Conservation (phyloP, 192 early-diverging fungal species). For the Mortierella claussenii region DNA sequence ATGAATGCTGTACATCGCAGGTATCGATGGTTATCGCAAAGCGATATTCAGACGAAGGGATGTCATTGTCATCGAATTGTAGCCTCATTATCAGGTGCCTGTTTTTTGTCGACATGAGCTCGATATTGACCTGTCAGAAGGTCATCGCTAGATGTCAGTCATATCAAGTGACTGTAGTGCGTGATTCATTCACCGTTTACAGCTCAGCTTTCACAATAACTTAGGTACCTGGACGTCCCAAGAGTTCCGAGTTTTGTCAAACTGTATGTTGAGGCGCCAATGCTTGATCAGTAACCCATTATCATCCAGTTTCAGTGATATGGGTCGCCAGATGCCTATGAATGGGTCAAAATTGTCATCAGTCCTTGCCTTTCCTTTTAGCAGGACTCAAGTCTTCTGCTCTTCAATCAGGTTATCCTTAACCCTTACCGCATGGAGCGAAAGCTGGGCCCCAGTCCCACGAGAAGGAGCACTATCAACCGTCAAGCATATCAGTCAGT, state of each 20-base stretch:
- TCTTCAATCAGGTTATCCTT: too few species aligned
- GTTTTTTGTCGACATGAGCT: not conserved
- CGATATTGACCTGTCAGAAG: not conserved
- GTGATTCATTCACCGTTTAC: too few species aligned
- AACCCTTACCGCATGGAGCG: conserved; percentile 37
- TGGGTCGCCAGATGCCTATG: conserved; percentile 46
- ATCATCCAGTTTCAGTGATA: conserved; percentile 21
- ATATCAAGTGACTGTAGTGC: too few species aligned
- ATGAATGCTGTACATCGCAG: not conserved
- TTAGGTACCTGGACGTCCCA: conserved; percentile 31
- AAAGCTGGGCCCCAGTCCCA: conserved; percentile 53
- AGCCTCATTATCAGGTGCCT: not conserved
- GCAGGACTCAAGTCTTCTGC: too few species aligned
- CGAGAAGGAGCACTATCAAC: conserved; percentile 39
- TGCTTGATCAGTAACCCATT: conserved; percentile 1
- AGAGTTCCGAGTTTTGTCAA: not conserved
- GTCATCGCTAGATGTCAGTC: not conserved
- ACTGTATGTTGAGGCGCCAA: conserved; percentile 9
- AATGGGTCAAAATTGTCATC: not conserved
- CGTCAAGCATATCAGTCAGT: not conserved
- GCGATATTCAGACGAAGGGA: not conserved
- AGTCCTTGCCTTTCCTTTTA: not conserved
- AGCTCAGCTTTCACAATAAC: not conserved
- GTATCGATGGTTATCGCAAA: not conserved
- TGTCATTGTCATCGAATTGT: not conserved